Evolutionary conservation across 257 asterid genomes (phyloP), one percentile per base, ranked within the genome.

Genomic region (Fraxinus anomala): DNA sequence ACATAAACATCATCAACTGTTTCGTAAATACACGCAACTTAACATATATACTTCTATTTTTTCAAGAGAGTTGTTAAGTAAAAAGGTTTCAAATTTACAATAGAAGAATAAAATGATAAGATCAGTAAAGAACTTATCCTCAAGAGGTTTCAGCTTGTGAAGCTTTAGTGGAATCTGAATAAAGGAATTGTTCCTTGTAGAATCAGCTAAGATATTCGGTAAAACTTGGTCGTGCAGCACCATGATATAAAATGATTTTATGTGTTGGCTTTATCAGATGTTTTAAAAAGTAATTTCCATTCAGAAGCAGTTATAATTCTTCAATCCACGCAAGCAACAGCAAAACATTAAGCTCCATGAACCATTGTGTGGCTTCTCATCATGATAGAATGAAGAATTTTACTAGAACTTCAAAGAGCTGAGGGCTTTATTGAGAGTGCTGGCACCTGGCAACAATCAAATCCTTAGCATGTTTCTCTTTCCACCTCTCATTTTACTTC

Each of bases 1-100:
- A 79, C 54, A 86, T n/a, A 61, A 44, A 68, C 68, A 73, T 30
- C 69, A 75, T 51, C 36, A 79, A 56, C 76, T 26, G 31, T 61
- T 23, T 23, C 24, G 68, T 23, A 23, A 23, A 61, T 74, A 63
- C 17, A 10, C 12, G n/a, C 69, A 63, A 63, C 69, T 23, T 26
- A 26, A 24, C 14, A 17, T 54, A 44, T 44, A 13, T 54, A n/a
- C 65, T 54, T 39, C 24, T 23, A 21, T 74, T 79, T 37, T 65
- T 71, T 42, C 5, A 5, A 65, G 68, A 63, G 11, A 19, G 36
- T 23, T 16, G 7, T 61, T 21, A 61, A 23, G 33, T 2, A 61
- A 24, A 24, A 47, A 47, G 56, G 56, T 47, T 11, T 40, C 49
- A 40, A 40, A 40, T 11, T 40, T 13, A 40, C 49, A 40, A 40